Base-by-base conservation (phyloP, 139 green algal genomes). In the Coelastrella sp. region DNA sequence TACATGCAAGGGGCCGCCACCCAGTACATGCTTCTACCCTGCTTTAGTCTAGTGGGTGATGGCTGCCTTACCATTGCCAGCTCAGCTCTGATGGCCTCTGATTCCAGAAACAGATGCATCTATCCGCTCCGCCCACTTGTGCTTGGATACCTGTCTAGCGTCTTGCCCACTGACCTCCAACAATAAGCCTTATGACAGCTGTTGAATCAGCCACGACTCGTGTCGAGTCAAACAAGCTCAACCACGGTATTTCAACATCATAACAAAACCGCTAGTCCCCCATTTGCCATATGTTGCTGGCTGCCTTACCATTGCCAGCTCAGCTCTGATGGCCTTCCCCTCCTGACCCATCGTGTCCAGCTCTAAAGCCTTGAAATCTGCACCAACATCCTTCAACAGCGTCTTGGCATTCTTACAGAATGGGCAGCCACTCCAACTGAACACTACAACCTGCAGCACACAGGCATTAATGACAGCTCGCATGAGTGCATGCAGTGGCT, bases 291-390 rank as follows among this genome's bases (percentile, higher is more conserved):
- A 22, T 8, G 59, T 17, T 13, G 76, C 76, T n/a, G 22, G 10
- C n/a, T 60, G 8, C 64, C 83, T 58, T 47, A 92, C 91, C 93
- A 92, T 47, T 17, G 89, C 92, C 32, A 96, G 92, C 87, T 96
- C 93, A 19, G 94, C 94, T 0, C 94, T 89, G 54, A 95, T 91
- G 5, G 93, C 93, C 65, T 94, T 95, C 54, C 94, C 93, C 60
- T 90, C 85, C 65, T 94, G 87, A 6, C 78, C 82, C 84, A 95
- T 91, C 0, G 89, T 78, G 80, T 97, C 85, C 32, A 97, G 90
- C 93, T 97, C 95, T 19, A 95, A n/a, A 0, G 89, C 91, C 3
- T 83, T 92, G 85, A 94, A 96, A 6, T 95, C 83, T 4, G 91
- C 93, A 32, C 92, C 93, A 13, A 93, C n/a, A 68, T 94, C 87